phyloP scores from a whole-genome alignment of 1,139 yeast species.

The Eremothecium gossypii region DNA sequence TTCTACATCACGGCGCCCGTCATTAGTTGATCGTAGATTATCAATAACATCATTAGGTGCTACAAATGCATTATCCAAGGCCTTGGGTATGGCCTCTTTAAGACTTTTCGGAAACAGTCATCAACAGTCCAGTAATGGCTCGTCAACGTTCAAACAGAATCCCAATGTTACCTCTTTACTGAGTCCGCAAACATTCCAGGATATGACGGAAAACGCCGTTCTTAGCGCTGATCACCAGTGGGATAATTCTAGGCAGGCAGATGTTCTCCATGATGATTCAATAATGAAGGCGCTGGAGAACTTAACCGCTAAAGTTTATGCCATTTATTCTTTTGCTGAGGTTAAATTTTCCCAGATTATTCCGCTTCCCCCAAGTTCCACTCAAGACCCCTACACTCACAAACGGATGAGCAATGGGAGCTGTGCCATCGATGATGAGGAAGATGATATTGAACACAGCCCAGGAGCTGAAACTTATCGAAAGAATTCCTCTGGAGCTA shows the following conservation, averaged over 20 bases:
- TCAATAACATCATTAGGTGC: slow-evolving; percentile 69
- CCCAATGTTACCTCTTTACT: slow-evolving; percentile 15
- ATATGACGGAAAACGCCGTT: slow-evolving; percentile 29
- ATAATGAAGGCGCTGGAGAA: slow-evolving; percentile 53
- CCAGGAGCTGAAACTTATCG: slow-evolving; percentile 4
- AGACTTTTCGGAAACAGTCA: slow-evolving; percentile 58
- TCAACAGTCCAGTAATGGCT: slow-evolving; percentile 12
- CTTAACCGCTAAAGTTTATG: slow-evolving; percentile 83
- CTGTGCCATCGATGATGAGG: slow-evolving; percentile 26
- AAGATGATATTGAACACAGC: slow-evolving; percentile 16
- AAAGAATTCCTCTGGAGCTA: slow-evolving; percentile 9
- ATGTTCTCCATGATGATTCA: slow-evolving; percentile 33
- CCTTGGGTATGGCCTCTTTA: slow-evolving; percentile 80
- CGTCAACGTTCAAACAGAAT: slow-evolving; percentile 10
- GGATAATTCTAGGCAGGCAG: slow-evolving; percentile 26
- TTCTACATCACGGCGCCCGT: slow-evolving; percentile 30
- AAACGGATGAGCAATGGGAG: slow-evolving; percentile 25
- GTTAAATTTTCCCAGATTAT: slow-evolving; percentile 78
- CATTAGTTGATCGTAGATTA: slow-evolving; percentile 46
- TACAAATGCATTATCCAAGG: slow-evolving; percentile 79
- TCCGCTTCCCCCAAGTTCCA: slow-evolving; percentile 61
- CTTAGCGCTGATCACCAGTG: slow-evolving; percentile 25
- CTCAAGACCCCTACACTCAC: slow-evolving; percentile 10
- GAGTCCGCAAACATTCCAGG: slow-evolving; percentile 24
- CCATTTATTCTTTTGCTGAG: slow-evolving; percentile 80